Evolutionary conservation across 2,329 filamentous ascomycete genomes (phyloP).

Genomic region (Fusarium sp.): DNA sequence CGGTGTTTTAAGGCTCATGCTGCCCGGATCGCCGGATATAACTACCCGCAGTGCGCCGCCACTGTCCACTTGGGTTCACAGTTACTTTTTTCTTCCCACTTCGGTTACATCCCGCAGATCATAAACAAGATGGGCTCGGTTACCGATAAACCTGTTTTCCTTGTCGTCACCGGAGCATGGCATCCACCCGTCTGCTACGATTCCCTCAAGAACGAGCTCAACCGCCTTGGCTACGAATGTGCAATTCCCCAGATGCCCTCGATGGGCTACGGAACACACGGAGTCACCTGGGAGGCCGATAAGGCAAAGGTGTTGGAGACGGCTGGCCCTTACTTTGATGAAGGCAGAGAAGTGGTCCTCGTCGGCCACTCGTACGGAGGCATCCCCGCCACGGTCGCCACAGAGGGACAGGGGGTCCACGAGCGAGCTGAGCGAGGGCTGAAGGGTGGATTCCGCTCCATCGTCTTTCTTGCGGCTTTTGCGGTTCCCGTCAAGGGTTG

Average conservation of each 20-base stretch:
- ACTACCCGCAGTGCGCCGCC: background rate
- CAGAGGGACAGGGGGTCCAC: background rate
- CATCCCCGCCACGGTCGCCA: constrained; percentile 17
- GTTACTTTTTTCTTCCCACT: background rate
- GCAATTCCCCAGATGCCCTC: background rate
- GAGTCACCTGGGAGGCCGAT: constrained; percentile 23
- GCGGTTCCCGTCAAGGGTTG: constrained; percentile 23
- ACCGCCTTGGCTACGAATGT: background rate
- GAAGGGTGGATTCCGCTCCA: constrained; percentile 4
- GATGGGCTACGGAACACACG: constrained; percentile 1
- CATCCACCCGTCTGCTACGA: constrained; percentile 24
- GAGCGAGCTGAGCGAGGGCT: background rate
- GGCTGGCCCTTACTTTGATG: background rate
- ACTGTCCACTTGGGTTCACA: background rate
- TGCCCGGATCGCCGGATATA: background rate
- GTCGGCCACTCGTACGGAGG: constrained; percentile 26
- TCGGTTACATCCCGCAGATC: background rate
- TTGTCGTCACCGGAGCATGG: constrained; percentile 23
- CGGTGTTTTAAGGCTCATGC: background rate
- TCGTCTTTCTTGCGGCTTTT: constrained; percentile 20
- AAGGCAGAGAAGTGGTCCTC: constrained; percentile 1
- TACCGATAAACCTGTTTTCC: constrained; percentile 7
- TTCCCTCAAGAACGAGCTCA: background rate
- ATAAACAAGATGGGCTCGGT: background rate
- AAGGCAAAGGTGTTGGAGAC: constrained; percentile 2